Conservation (phyloP, 495 filamentous ascomycete species). For the Aspergillus kassunensis region DNA sequence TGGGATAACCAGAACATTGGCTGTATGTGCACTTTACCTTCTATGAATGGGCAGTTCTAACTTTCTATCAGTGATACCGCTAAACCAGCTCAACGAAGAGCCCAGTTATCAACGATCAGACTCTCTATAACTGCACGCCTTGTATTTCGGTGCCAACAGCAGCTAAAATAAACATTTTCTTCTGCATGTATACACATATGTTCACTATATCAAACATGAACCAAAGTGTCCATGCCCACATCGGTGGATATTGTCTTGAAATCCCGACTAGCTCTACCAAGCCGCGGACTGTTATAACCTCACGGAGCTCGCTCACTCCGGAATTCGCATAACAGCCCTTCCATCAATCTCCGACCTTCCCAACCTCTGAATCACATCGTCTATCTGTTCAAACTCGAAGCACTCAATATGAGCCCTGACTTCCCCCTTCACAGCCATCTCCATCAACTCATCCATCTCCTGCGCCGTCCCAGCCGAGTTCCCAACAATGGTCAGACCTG, state of each 20-base stretch:
- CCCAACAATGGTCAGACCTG: constrained; percentile 40
- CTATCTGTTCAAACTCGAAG: constrained; percentile 36
- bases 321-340: constrained; percentile 39
- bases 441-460: constrained; percentile 40
- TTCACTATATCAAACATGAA: background rate
- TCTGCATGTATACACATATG: background rate
- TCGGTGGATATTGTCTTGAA: too few relatives aligned
- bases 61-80: constrained; percentile 1
- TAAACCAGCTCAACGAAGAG: background rate
- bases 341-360: constrained; percentile 42
- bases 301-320: constrained; percentile 13
- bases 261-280: background rate
- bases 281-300: background rate
- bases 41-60: background rate
- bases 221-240: too few relatives aligned
- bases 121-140: background rate
- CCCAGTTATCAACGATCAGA: background rate
- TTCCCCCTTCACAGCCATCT: constrained; percentile 37
- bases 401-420: constrained; percentile 39
- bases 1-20: constrained; percentile 7
- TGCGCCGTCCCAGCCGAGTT: constrained; percentile 38
- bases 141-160: background rate
- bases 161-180: background rate
- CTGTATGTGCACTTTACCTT: background rate
- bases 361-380: constrained; percentile 36